phyloP scores from a whole-genome alignment of 2,329 filamentous ascomycete genomes.

The Calonectria honghensis region DNA sequence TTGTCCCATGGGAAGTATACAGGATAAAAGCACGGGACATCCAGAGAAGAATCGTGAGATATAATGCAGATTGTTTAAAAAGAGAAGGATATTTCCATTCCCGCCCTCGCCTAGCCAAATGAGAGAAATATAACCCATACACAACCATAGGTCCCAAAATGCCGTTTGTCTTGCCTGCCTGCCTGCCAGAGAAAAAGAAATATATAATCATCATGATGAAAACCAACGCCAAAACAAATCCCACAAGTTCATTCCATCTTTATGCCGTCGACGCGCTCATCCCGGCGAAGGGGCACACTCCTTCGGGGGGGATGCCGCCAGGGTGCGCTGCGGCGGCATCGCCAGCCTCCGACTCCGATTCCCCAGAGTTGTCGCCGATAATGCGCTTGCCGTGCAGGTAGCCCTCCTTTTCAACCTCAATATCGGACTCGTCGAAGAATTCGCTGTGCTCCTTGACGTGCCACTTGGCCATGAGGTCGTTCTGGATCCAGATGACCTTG shows the following conservation, averaged over 20 bases:
- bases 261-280: slow-evolving; percentile 44
- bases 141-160: slow-evolving; percentile 32
- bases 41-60: not conserved
- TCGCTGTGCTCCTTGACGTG: slow-evolving; percentile 83
- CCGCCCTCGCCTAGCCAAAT: slow-evolving; percentile 21
- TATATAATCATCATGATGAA: slow-evolving; percentile 26
- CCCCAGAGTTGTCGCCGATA: slow-evolving; percentile 60
- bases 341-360: slow-evolving; percentile 41
- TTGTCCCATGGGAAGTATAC: not conserved
- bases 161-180: slow-evolving; percentile 38
- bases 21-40: not conserved
- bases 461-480: slow-evolving; percentile 90
- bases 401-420: slow-evolving; percentile 76
- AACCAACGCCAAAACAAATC: slow-evolving; percentile 31
- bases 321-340: slow-evolving; percentile 44
- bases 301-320: slow-evolving; percentile 41
- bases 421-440: slow-evolving; percentile 68
- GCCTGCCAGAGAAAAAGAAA: slow-evolving; percentile 27
- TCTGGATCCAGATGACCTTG: slow-evolving; percentile 92
- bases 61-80: slow-evolving; percentile 13
- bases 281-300: slow-evolving; percentile 54
- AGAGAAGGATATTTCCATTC: slow-evolving; percentile 23
- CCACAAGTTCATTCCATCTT: not conserved
- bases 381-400: slow-evolving; percentile 79
- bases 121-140: slow-evolving; percentile 26